These are phyloP conservation scores for Penicillium paneum DNA, from an alignment of 2,329 filamentous ascomycete species.

Conservation along the genomic window DNA sequence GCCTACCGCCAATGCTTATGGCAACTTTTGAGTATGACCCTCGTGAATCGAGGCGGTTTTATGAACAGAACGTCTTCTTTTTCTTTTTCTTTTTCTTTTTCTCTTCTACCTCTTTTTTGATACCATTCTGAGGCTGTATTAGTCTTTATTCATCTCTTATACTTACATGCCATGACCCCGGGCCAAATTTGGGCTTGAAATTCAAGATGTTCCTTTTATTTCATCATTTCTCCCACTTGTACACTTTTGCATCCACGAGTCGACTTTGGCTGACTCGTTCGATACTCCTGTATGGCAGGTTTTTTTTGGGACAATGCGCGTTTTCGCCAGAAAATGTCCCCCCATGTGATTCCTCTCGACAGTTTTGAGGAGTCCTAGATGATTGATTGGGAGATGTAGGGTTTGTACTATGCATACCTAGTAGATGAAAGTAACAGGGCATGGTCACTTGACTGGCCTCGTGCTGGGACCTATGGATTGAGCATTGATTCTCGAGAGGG, in stretches of 20 bases:
- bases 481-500: not conserved
- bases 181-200: not conserved
- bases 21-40: conserved; percentile 29
- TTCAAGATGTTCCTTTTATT: not conserved
- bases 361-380: not conserved
- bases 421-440: not conserved
- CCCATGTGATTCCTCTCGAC: too few relatives aligned
- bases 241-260: not conserved
- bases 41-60: conserved; percentile 5
- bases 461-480: not conserved
- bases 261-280: not conserved
- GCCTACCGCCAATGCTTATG: conserved; percentile 34
- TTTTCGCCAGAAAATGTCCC: not conserved
- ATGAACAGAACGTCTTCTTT: conserved; percentile 3
- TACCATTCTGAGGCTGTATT: conserved; percentile 8
- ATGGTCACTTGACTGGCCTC: not conserved
- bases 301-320: not conserved
- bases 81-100: not conserved
- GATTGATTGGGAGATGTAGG: not conserved
- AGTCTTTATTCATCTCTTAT: not conserved
- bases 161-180: not conserved
- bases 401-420: not conserved
- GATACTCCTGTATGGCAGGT: not conserved
- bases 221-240: not conserved
- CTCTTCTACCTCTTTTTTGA: not conserved